Base-by-base conservation (phyloP, 192 early-diverging fungal species). In the Dispira parvispora region DNA sequence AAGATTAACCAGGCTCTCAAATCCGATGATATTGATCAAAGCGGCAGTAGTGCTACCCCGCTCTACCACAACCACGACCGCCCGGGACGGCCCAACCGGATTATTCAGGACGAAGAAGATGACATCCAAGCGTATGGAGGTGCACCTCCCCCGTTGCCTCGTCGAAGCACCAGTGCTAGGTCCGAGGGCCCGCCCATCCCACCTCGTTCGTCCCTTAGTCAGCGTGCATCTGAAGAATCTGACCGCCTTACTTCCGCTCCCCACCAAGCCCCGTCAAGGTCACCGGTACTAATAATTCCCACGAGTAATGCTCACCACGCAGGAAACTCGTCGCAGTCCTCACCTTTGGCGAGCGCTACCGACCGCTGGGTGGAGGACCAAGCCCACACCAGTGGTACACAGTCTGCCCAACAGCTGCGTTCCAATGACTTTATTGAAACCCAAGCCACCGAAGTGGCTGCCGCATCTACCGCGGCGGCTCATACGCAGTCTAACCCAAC, bases 61-160 rank as follows among this genome's bases (percentile, higher is more conserved):
- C n/a, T 18, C 3, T 13, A 27, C 25, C n/a, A 27, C 53, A 26
- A 20, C 53, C 20, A 55, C 53, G 27, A 13, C 25, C n/a, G 25
- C 25, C 13, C n/a, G 0, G 18, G 23, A 18, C 12, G 16, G 1
- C 53, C 20, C 25, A 18, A 27, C 32, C 57, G 57, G 21, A 43
- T 60, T 43, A 60, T 60, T 21, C 26, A 60, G 13, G 57, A 60
- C 14, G 57, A 60, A 4, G 57, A 60, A 27, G 57, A 60, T 5
- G 57, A 60, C 8, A 8, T 23, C 2, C 25, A 55, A 8, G 12
- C 18, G 57, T 60, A 60, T 21, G 38, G 38, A 0, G 27, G 21
- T 18, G 38, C 57, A 5, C 57, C 57, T 12, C 57, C 57, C 10
- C 25, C 57, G 38, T 43, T 60, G 14, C 57, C 57, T 18, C 57